Evolutionary conservation across 352 stramenopile species (phyloP).

Genomic region (Phytophthora pinifolia): DNA sequence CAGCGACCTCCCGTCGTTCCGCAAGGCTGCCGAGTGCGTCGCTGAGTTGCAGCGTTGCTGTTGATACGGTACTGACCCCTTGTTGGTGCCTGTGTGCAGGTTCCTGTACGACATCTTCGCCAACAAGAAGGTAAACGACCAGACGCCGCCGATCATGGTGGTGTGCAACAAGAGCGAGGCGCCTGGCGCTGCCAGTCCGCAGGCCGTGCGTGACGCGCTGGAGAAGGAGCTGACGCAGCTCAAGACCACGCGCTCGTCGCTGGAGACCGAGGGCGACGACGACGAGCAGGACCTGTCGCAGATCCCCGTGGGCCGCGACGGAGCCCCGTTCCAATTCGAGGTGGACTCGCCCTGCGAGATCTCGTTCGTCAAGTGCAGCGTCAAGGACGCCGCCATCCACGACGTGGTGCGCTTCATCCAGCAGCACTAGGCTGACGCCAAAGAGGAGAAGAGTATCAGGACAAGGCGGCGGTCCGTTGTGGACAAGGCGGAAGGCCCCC

Average conservation of each 20-base stretch:
- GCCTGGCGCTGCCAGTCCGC: constrained; percentile 38
- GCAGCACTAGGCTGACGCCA: constrained; percentile 46
- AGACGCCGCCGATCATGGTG: constrained; percentile 66
- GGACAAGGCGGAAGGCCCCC: too few species aligned
- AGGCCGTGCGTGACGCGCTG: constrained; percentile 56
- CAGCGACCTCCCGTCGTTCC: constrained; percentile 57
- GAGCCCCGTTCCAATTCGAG: constrained; percentile 71
- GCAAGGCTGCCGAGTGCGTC: constrained; percentile 78
- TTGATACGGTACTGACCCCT: neutral
- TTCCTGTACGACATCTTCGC: constrained; percentile 89
- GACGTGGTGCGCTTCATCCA: constrained; percentile 74
- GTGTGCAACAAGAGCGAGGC: constrained; percentile 86
- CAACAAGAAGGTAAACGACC: constrained; percentile 82
- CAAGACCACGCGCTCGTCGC: constrained; percentile 84
- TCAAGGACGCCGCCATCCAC: constrained; percentile 64
- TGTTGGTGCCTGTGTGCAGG: too few species aligned
- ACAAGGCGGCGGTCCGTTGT: neutral
- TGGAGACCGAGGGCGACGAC: constrained; percentile 79
- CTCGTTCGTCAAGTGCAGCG: constrained; percentile 66
- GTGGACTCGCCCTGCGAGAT: constrained; percentile 82
- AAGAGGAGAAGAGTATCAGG: constrained; percentile 18
- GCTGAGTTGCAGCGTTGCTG: neutral
- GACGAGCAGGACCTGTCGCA: constrained; percentile 70
- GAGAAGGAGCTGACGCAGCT: constrained; percentile 86
- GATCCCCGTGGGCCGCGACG: constrained; percentile 79